These are phyloP conservation scores for Panicum virgatum DNA, from an alignment of 202 grass and related monocot species.

Conservation along the genomic window DNA sequence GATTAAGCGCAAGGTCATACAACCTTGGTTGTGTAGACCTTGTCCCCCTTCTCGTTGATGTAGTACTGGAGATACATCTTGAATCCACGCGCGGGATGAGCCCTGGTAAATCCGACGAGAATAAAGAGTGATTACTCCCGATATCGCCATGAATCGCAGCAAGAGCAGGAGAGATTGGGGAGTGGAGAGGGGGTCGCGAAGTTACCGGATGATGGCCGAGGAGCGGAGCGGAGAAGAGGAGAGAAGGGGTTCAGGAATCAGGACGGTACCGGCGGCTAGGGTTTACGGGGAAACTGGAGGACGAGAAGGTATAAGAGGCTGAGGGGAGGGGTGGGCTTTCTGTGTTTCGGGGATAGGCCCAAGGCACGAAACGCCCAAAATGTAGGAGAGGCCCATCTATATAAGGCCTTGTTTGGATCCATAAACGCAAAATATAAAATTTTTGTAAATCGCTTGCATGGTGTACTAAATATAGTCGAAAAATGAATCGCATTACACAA, in stretches of 20 bases:
- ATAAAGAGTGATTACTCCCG: neutral
- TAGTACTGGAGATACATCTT: no score
- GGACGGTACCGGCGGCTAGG: constrained; percentile 30
- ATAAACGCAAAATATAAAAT: no score
- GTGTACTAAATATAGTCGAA: no score
- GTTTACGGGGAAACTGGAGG: neutral
- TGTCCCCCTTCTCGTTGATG: constrained; percentile 82
- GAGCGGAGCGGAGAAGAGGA: neutral
- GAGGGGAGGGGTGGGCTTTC: neutral
- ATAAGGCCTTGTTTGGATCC: no score
- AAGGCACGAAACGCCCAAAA: no score
- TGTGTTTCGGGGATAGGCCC: neutral
- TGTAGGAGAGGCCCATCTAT: no score
- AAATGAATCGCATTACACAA: no score
- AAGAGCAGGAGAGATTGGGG: neutral
- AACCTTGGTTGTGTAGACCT: constrained; percentile 98
- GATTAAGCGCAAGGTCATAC: neutral
- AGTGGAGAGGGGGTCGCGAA: neutral
- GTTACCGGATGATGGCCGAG: neutral
- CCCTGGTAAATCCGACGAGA: constrained; percentile 5
- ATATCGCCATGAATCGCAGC: neutral
- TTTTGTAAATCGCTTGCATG: no score
- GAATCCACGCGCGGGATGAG: neutral
- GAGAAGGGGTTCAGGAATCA: neutral
- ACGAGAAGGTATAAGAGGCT: neutral